Conservation (phyloP, 129 eudicot genomes). For the Apium graveolens region DNA sequence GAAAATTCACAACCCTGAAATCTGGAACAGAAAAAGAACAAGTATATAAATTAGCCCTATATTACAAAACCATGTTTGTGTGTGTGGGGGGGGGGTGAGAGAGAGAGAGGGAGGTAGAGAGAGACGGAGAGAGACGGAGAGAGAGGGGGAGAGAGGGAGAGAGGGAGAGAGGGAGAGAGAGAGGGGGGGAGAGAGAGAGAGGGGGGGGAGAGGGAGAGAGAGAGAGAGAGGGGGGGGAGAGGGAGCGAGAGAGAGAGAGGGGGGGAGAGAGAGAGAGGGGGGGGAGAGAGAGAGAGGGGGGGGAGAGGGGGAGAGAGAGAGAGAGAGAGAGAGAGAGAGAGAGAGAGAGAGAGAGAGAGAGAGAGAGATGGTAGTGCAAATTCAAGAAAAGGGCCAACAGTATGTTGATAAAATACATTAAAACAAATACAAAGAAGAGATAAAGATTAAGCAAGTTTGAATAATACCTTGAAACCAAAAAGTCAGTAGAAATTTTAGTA, state of each 20-base stretch:
- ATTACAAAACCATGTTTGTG: not conserved
- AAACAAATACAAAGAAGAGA: not conserved
- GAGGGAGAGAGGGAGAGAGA: slow-evolving; percentile 1
- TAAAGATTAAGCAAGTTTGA: not conserved
- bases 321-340: too few species aligned
- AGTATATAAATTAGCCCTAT: not conserved
- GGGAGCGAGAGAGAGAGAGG: not conserved
- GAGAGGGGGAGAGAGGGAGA: not conserved
- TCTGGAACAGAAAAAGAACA: slow-evolving; percentile 10
- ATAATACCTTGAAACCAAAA: slow-evolving; percentile 4
- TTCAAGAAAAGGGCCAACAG: not conserved
- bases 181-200: not conserved
- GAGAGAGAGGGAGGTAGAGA: not conserved
- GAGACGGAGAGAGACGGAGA: not conserved
- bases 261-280: not conserved
- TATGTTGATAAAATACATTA: not conserved
- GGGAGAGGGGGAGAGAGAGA: not conserved
- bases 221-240: not conserved
- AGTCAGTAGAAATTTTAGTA: not conserved
- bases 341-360: slow-evolving; percentile 6
- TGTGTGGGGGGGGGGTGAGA: not conserved
- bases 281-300: not conserved
- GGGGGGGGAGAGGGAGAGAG: too few species aligned
- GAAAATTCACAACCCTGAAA: not conserved
- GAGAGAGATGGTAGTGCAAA: not conserved